Evolutionary conservation across 441 rosid genomes (phyloP), one percentile per base, ranked within the genome.

Genomic region (Pelargonium cotyledonis): DNA sequence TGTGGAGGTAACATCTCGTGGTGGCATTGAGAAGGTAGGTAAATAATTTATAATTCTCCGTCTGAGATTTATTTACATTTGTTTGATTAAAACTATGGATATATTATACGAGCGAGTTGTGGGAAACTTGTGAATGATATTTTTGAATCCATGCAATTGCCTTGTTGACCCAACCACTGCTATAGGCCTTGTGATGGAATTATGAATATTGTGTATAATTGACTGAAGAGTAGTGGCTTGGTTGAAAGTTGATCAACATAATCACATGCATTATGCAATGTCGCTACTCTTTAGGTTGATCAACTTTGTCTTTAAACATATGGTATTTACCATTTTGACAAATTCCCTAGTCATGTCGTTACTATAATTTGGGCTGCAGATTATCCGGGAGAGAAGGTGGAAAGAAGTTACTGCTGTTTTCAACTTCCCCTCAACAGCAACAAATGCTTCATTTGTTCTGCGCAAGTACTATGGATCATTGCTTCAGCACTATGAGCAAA

Each of bases 361-460:
- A 12, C 23, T 67, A 65, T 75, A 29, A 51, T 18, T 73, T 68
- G 68, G 12, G 43, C 64, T 51, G 77, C 86, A 95, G 99, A 78
- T 92, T 70, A 77, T 92, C 63, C 81, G 80, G 76, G 98, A 92
- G 81, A 85, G 85, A 74, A 87, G 87, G 81, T 95, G 99, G 98
- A 95, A 89, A 73, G 97, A 95, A 77, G 94, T 95, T 43, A 92
- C 98, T 66, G 88, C 97, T 57, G 80, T 88, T 18, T 95, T 95
- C 76, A 88, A 89, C 74, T 95, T 95, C 74, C 99, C 99, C 5
- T 90, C 98, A 11, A 95, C 99, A 8, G 99, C 98, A 10, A 95
- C 98, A 58, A 95, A 92, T 67, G 98, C 98, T 8, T 95, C 99
- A 8, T 95, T 85, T 68, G 91, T 92, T 63, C 84, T 95, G 78